Evolutionary conservation across 176 grass and related monocot genomes (phyloP).

Genomic region (Cenchrus purpureus): DNA sequence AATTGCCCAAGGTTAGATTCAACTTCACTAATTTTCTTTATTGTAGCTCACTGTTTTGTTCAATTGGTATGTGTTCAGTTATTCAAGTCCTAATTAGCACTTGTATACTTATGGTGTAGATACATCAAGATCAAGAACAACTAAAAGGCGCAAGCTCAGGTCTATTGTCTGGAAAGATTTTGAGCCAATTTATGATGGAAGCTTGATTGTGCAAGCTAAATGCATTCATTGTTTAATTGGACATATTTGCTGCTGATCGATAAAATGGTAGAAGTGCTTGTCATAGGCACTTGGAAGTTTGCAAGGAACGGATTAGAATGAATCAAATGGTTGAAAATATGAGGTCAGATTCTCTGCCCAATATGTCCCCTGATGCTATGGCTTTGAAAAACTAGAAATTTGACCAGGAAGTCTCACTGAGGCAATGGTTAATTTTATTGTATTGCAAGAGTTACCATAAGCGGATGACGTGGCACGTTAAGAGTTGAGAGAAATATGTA

Average conservation of each 20-base stretch:
- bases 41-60: too few species aligned
- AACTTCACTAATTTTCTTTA: too few species aligned
- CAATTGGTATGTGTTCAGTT: too few species aligned
- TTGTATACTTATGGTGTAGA: neutral
- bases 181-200: neutral
- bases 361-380: neutral
- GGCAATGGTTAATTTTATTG: too few species aligned
- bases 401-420: neutral
- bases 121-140: neutral
- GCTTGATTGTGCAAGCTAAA: neutral
- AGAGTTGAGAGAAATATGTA: too few species aligned
- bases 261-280: neutral
- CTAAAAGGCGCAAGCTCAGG: neutral
- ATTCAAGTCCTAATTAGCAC: too few species aligned
- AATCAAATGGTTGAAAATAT: neutral
- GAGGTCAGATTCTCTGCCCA: neutral
- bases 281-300: neutral
- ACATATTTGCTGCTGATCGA: neutral
- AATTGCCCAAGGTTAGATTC: too few species aligned
- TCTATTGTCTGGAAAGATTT: neutral
- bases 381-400: neutral
- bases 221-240: neutral
- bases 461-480: too few species aligned
- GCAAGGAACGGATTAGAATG: neutral
- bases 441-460: too few species aligned